Evolutionary conservation across 345 rosid genomes (phyloP).

Genomic region (Theobroma cacao): DNA sequence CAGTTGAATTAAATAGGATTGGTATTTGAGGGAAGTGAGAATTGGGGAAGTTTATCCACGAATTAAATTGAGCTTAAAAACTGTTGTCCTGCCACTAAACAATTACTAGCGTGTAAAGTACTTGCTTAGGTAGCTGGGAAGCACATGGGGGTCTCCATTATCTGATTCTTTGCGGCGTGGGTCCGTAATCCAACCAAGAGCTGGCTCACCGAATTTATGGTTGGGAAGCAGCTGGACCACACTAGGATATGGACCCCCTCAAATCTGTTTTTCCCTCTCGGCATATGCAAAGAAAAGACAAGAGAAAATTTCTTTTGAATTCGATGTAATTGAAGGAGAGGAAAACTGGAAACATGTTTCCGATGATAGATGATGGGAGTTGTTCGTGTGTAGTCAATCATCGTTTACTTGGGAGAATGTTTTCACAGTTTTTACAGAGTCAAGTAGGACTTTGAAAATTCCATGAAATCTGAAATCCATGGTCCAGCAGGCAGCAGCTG

Average conservation of each 20-base stretch:
- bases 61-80: background rate
- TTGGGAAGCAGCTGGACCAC: slow-evolving; percentile 35
- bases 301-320: background rate
- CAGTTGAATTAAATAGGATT: too few species aligned
- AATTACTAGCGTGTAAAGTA: background rate
- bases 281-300: background rate
- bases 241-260: slow-evolving; percentile 3
- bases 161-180: slow-evolving; percentile 10
- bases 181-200: background rate
- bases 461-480: background rate
- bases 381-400: background rate
- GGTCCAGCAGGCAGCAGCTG: background rate
- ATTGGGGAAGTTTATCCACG: too few species aligned
- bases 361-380: background rate
- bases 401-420: background rate
- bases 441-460: too few species aligned
- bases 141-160: slow-evolving; percentile 31
- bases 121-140: background rate
- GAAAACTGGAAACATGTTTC: background rate
- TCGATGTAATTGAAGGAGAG: background rate
- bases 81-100: background rate
- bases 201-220: slow-evolving; percentile 17
- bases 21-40: too few species aligned
- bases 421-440: background rate
- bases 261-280: background rate